phyloP scores from a whole-genome alignment of 73 alveolate species.

The Tetrahymena borealis region DNA sequence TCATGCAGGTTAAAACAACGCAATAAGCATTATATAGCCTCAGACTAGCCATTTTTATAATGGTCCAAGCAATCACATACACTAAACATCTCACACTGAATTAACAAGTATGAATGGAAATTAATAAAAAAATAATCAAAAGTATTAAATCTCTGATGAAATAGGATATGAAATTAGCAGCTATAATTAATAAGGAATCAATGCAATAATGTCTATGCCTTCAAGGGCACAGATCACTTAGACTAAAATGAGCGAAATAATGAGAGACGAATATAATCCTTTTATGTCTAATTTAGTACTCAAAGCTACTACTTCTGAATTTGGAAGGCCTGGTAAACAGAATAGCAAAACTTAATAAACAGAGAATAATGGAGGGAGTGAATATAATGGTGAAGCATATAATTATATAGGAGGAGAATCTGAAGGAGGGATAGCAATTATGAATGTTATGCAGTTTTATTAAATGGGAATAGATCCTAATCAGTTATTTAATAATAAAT shows the following conservation, averaged over 20 bases:
- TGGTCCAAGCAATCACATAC: not conserved
- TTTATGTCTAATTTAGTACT: not conserved
- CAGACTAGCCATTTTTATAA: not conserved
- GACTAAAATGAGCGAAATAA: not conserved
- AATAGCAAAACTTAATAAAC: not conserved
- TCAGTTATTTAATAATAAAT: not conserved
- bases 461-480: not conserved
- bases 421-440: not conserved
- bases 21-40: not conserved
- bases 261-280: not conserved
- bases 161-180: not conserved
- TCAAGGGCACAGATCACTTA: not conserved
- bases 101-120: not conserved
- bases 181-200: not conserved
- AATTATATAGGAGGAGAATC: not conserved
- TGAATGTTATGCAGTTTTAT: not conserved
- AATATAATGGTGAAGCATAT: not conserved
- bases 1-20: not conserved
- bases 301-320: not conserved
- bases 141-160: not conserved
- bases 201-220: not conserved
- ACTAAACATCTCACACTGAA: not conserved
- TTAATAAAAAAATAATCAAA: not conserved
- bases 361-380: not conserved
- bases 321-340: not conserved